Conservation (phyloP, 116 monocot species). For the Papilionanthe hybrid region DNA sequence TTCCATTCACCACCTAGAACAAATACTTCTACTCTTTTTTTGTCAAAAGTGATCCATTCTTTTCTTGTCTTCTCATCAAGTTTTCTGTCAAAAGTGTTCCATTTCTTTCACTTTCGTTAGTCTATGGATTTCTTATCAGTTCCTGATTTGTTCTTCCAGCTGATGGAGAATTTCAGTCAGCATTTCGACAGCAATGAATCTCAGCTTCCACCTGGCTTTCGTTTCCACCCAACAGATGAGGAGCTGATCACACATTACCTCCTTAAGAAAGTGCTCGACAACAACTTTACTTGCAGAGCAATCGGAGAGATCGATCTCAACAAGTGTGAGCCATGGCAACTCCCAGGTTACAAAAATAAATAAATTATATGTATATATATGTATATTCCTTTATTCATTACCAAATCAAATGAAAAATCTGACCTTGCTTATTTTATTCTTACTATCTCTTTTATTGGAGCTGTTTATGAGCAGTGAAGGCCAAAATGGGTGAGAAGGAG, state of each 20-base stretch:
- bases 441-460: background rate
- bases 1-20: background rate
- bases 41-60: no score
- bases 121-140: background rate
- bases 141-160: background rate
- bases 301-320: slow-evolving; percentile 94
- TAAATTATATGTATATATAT: no score
- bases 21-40: background rate
- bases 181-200: slow-evolving; percentile 8
- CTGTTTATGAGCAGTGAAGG: slow-evolving; percentile 35
- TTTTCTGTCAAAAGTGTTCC: no score
- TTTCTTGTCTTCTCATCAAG: background rate
- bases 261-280: slow-evolving; percentile 60
- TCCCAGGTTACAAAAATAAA: slow-evolving; percentile 40
- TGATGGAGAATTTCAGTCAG: slow-evolving; percentile 20
- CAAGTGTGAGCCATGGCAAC: slow-evolving; percentile 95
- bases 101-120: background rate
- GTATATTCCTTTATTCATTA: background rate
- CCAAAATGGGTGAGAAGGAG: slow-evolving; percentile 91
- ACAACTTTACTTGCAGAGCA: slow-evolving; percentile 59
- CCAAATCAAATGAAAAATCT: background rate
- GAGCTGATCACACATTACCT: slow-evolving; percentile 91
- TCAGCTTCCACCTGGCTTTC: slow-evolving; percentile 78
- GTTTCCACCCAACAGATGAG: slow-evolving; percentile 42
- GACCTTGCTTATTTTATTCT: background rate